A percentile compares a stretch with the other conserved stretches of the same genome.
These are phyloP conservation scores for Suhomyces yuchorum DNA, from an alignment of 1,139 yeast genomes.

Conservation along the genomic window DNA sequence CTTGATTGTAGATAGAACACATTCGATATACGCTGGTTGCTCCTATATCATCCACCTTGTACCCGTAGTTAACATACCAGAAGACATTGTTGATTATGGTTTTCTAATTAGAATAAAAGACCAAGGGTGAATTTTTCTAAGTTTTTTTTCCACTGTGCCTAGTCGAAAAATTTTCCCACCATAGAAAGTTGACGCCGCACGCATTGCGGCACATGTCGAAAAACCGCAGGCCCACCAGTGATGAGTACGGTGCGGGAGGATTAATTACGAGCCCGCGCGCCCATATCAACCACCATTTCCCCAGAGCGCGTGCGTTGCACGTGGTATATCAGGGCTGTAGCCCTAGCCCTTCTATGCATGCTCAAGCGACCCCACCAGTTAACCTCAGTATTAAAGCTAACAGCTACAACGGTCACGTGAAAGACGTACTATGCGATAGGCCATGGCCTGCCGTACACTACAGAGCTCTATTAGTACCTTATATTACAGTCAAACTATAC, in stretches of 20 bases:
- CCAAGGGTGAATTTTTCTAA: constrained; percentile 17
- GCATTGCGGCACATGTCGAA: constrained; percentile 11
- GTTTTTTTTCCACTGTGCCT: constrained; percentile 16
- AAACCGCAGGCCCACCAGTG: neutral
- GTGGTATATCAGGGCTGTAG: neutral
- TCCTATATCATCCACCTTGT: neutral
- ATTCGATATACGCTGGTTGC: neutral
- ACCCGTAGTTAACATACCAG: constrained; percentile 20
- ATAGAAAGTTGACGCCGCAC: constrained; percentile 8
- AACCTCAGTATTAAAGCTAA: too few relatives aligned
- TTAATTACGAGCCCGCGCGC: neutral
- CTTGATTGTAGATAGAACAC: neutral
- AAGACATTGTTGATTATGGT: constrained; percentile 26
- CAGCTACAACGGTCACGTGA: too few relatives aligned
- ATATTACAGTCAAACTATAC: constrained; percentile 14
- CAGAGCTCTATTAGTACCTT: constrained; percentile 8
- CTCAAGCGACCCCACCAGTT: too few relatives aligned
- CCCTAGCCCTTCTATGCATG: constrained; percentile 4
- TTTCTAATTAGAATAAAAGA: constrained; percentile 23
- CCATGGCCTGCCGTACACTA: too few relatives aligned
- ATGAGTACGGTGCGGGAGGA: neutral
- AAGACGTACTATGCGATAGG: too few relatives aligned
- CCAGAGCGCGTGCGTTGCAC: neutral
- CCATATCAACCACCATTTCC: neutral
- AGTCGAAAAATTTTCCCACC: constrained; percentile 17